These are phyloP conservation scores for Aspergillus wentii DNA, from an alignment of 495 filamentous ascomycete species.

Conservation along the genomic window DNA sequence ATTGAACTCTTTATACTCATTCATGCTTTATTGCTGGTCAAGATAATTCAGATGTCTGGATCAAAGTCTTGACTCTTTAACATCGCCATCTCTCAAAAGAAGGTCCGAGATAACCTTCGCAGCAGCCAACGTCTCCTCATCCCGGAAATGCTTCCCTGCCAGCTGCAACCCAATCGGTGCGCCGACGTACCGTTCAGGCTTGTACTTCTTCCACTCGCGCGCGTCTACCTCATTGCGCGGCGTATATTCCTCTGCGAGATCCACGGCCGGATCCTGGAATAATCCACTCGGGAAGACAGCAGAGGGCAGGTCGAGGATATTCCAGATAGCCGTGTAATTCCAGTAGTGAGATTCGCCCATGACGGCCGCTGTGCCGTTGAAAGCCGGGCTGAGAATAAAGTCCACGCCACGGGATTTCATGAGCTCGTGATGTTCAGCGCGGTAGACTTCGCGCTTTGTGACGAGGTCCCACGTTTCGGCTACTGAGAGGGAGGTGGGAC, in stretches of 20 bases:
- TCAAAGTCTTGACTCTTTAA: slow-evolving; percentile 9
- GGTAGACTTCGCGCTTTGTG: slow-evolving; percentile 50
- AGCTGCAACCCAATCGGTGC: slow-evolving; percentile 51
- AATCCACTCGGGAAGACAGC: slow-evolving; percentile 50
- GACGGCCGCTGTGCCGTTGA: slow-evolving; percentile 53
- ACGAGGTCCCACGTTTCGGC: slow-evolving; percentile 41
- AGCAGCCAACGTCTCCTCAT: slow-evolving; percentile 37
- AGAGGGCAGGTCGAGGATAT: slow-evolving; percentile 64
- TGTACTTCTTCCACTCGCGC: slow-evolving; percentile 36
- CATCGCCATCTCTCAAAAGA: slow-evolving; percentile 15
- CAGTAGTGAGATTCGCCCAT: slow-evolving; percentile 60
- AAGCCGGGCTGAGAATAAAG: slow-evolving; percentile 63
- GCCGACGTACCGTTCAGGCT: slow-evolving; percentile 27
- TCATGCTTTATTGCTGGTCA: no score
- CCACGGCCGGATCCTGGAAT: slow-evolving; percentile 36
- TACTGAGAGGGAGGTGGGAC: slow-evolving; percentile 32
- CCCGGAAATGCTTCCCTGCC: slow-evolving; percentile 39
- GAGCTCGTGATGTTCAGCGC: slow-evolving; percentile 49
- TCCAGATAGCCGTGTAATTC: slow-evolving; percentile 72
- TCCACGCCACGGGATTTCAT: slow-evolving; percentile 62
- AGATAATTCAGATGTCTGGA: not conserved
- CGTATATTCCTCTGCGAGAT: slow-evolving; percentile 23
- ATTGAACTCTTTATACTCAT: not conserved
- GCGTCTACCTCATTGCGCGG: slow-evolving; percentile 29
- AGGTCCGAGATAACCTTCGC: slow-evolving; percentile 26